phyloP scores from a whole-genome alignment of 805 yeast genomes.

The Suhomyces pyralidae region DNA sequence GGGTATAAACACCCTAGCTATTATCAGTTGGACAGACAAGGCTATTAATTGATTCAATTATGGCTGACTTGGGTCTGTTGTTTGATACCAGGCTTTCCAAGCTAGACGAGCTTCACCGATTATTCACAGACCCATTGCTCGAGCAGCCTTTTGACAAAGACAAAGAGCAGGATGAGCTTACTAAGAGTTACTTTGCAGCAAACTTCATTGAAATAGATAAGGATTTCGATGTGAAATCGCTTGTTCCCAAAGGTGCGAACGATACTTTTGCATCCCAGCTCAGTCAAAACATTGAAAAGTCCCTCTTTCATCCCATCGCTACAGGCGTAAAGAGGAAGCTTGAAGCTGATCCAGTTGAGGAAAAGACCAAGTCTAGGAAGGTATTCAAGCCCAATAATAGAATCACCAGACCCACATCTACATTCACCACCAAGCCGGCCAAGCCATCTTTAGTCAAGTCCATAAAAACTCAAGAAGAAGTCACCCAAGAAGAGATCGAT shows the following conservation, averaged over 20 bases:
- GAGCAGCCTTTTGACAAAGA: neutral
- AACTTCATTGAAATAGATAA: neutral
- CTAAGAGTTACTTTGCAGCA: neutral
- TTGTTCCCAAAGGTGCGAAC: neutral
- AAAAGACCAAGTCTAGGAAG: neutral
- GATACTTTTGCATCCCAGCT: neutral
- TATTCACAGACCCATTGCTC: conserved; percentile 12
- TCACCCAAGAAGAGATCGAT: conserved; percentile 19
- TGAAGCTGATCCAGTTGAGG: neutral
- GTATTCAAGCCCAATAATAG: neutral
- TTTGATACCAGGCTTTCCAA: conserved; percentile 12
- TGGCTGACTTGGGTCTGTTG: neutral
- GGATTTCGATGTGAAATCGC: neutral
- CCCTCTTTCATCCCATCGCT: neutral
- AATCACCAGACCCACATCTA: conserved; percentile 1
- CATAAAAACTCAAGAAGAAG: conserved; percentile 19
- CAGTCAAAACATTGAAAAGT: conserved; percentile 1
- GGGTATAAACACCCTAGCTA: neutral
- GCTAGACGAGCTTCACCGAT: conserved; percentile 20
- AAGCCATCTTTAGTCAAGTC: conserved; percentile 10
- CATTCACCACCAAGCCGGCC: neutral
- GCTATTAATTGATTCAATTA: neutral
- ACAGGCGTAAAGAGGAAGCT: neutral
- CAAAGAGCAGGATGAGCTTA: neutral
- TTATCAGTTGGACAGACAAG: neutral